Evolutionary conservation across 768 basidiomycete genomes (phyloP), one percentile per base, ranked within the genome.

Genomic region (Suillus spraguei): DNA sequence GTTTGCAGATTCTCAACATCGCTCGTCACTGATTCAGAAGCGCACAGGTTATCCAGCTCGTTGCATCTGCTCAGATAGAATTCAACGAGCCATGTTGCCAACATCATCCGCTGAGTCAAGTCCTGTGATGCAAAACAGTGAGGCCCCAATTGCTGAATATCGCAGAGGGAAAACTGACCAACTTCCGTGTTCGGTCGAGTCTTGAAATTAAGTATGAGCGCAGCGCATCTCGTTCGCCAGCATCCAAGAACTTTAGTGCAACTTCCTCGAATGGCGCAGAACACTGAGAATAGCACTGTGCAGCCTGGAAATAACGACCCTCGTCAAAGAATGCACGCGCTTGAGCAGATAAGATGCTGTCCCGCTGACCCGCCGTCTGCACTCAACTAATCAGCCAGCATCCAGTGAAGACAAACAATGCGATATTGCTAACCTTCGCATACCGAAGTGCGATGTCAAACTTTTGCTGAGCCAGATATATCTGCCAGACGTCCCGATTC

Each of bases 21-120:
- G 59, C 88, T 87, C 13, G 90, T 86, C 16, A 87, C 82, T 1
- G 87, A 87, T 74, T 95, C 94, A 0, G 96, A 92, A 0, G 94
- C 95, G 33, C 96, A 87, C 20, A 95, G 82, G 71, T 99, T 97
- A 71, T 99, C 97, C 59, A 99, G 80, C 65, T 97, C 94, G 70
- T 97, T 97, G 74, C 93, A 95, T 80, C 97, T 99, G 76, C 92
- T 92, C 17, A 99, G 86, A 72, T 95, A 98, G 67, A 99, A 94
- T 75, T 99, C 97, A 36, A 97, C 90, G 14, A 99, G 87, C 97
- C 97, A 99, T 0, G 95, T 98, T 20, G 97, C 96, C 22, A 99
- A 80, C 88, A 99, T 95, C 90, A 95, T 95, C 46, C 97, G 85
- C 74, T 98, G 96, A 0, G 94, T 95, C 44, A 91, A 68, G 69